phyloP scores from a whole-genome alignment of 2,329 filamentous ascomycete genomes.

The Blastomyces emzantsi region DNA sequence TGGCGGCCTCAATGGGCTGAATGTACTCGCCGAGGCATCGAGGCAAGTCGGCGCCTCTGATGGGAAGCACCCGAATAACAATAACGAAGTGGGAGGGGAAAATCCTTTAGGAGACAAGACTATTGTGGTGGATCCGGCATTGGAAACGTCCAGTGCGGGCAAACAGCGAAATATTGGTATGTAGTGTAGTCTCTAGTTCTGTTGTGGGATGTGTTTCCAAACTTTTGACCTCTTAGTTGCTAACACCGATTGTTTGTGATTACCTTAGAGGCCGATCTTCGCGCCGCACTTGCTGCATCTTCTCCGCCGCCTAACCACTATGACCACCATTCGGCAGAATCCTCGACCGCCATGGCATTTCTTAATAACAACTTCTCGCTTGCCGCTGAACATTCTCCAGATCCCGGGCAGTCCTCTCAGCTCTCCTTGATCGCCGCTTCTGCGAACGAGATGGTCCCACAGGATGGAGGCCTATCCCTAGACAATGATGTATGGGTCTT shows the following conservation, averaged over 20 bases:
- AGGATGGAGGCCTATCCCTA: slow-evolving; percentile 25
- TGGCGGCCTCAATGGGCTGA: slow-evolving; percentile 64
- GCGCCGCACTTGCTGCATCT: slow-evolving; percentile 1
- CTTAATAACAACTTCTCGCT: slow-evolving; percentile 27
- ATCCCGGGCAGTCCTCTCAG: slow-evolving; percentile 34
- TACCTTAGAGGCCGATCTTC: slow-evolving; percentile 6
- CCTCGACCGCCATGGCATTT: slow-evolving; percentile 24
- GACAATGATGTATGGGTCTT: slow-evolving; percentile 25
- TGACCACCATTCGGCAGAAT: slow-evolving; percentile 7
- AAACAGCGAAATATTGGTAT: slow-evolving; percentile 11
- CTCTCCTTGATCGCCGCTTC: slow-evolving; percentile 40
- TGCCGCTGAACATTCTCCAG: slow-evolving; percentile 29
- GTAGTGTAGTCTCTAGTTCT: background rate
- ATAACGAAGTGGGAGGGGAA: slow-evolving; percentile 21
- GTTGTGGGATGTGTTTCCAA: background rate
- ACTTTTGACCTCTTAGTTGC: slow-evolving; percentile 1
- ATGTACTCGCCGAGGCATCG: slow-evolving; percentile 81
- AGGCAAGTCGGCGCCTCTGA: slow-evolving; percentile 57
- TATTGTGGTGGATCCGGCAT: slow-evolving; percentile 35
- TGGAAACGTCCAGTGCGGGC: slow-evolving; percentile 25
- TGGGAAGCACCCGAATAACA: slow-evolving; percentile 36
- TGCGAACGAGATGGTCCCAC: slow-evolving; percentile 38
- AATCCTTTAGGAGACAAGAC: slow-evolving; percentile 15
- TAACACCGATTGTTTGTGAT: background rate
- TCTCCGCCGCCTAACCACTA: slow-evolving; percentile 1